Conservation (phyloP, 176 grass and related monocot genomes). For the Metroxylon sagu region DNA sequence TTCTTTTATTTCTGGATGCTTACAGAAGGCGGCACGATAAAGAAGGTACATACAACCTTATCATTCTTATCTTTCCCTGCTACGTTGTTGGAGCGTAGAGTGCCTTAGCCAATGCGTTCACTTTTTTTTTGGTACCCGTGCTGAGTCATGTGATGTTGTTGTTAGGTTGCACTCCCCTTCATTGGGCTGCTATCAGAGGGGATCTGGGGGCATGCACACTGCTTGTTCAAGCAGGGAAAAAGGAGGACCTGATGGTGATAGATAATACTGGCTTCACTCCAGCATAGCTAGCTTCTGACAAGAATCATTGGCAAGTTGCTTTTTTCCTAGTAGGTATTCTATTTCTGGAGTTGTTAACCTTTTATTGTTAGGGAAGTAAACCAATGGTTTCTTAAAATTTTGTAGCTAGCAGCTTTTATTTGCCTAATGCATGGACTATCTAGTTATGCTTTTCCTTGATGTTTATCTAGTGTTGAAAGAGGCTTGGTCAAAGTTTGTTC, state of each 20-base stretch:
- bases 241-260: constrained; percentile 76
- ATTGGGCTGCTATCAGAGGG: constrained; percentile 98
- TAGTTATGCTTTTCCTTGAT: too few species aligned
- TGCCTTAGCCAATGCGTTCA: not conserved
- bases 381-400: not conserved
- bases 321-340: constrained; percentile 96
- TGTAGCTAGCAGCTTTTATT: too few species aligned
- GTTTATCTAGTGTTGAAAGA: too few species aligned
- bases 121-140: too few species aligned
- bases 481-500: too few species aligned
- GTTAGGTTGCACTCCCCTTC: constrained; percentile 94
- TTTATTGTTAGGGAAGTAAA: not conserved
- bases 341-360: not conserved
- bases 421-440: too few species aligned
- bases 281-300: constrained; percentile 80
- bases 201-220: constrained; percentile 89
- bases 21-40: constrained; percentile 84
- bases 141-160: constrained; percentile 9
- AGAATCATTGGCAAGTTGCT: constrained; percentile 82
- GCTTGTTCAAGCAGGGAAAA: constrained; percentile 97
- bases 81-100: not conserved
- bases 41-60: constrained; percentile 52
- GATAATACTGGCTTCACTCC: constrained; percentile 98
- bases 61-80: constrained; percentile 4
- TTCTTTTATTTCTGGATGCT: constrained; percentile 97